These are phyloP conservation scores for Botrytis byssoidea DNA, from an alignment of 2,329 filamentous ascomycete genomes.

Conservation along the genomic window DNA sequence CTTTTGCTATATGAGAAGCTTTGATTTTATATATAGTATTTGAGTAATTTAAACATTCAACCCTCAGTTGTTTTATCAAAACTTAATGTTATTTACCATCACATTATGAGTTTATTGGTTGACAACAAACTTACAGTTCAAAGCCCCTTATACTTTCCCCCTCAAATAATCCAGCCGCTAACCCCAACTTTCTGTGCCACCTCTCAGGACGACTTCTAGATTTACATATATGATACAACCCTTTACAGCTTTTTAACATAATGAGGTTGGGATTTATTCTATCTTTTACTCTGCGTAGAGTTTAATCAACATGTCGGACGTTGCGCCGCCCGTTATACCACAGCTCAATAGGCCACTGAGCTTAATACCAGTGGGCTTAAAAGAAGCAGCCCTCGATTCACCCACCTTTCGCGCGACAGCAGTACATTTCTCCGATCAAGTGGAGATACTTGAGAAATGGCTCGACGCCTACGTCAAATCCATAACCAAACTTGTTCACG, in stretches of 20 bases:
- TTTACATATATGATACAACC: background rate
- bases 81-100: background rate
- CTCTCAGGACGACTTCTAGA: background rate
- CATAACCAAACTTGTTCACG: slow-evolving; percentile 59
- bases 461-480: slow-evolving; percentile 70
- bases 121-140: background rate
- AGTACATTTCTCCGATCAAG: slow-evolving; percentile 84
- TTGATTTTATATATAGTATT: background rate
- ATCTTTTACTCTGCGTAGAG: slow-evolving; percentile 17
- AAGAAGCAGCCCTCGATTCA: slow-evolving; percentile 94
- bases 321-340: slow-evolving; percentile 26
- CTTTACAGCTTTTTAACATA: background rate
- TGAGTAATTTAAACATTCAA: background rate
- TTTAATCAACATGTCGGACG: slow-evolving; percentile 30
- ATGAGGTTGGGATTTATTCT: slow-evolving; percentile 13
- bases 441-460: slow-evolving; percentile 90
- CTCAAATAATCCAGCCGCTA: background rate
- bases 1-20: background rate
- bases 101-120: background rate
- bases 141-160: slow-evolving; percentile 4
- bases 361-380: slow-evolving; percentile 70
- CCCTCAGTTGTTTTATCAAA: background rate
- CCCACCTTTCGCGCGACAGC: slow-evolving; percentile 90
- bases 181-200: slow-evolving; percentile 2
- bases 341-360: slow-evolving; percentile 33